Evolutionary conservation across 2,329 filamentous ascomycete genomes (phyloP), one percentile per base, ranked within the genome.

Genomic region (Aaosphaeria pasadenensis): DNA sequence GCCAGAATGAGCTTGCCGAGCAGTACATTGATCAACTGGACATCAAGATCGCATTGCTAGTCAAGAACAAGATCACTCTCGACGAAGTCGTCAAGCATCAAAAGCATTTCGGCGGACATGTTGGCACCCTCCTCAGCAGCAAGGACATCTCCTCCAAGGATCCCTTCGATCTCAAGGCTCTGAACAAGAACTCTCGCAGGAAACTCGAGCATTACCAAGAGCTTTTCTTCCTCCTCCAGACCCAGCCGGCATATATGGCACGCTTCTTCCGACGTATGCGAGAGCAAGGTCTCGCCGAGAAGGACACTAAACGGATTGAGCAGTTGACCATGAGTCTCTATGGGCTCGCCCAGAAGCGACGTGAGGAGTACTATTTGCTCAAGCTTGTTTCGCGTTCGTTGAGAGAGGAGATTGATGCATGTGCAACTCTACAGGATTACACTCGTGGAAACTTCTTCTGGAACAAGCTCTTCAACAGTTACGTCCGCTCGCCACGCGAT

Each of bases 51-150:
- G 94, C 94, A 1, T 81, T 99, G 3, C 80, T 99, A 13, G 94
- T 99, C 62, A 97, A 97, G 80, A 99, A 99, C 81, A 99, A 99
- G 73, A 99, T 99, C 63, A 97, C 94, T 0, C 80, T 99, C 4
- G 94, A 99, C 64, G 95, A 99, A 72, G 94, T 99, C 30, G 89
- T 99, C 47, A 90, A 91, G 61, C 94, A 97, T 66, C 94, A 99
- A 66, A 92, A 88, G 75, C 95, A 96, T 69, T 96, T 94, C 62
- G 94, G 94, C 47, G 91, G 92, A 2, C 88, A 94, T 62, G 86
- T 91, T 24, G 87, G 91, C 54, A 88, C 84, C 50, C 80, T 97
- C 30, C 78, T 99, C 43, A 88, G 89, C 49, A 96, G 94, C 72
- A 87, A 84, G n/a, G 85, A 91, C 44, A 91, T 96, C 52, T 83